Conservation (phyloP, 805 yeast species). For the Ogataea neopini region DNA sequence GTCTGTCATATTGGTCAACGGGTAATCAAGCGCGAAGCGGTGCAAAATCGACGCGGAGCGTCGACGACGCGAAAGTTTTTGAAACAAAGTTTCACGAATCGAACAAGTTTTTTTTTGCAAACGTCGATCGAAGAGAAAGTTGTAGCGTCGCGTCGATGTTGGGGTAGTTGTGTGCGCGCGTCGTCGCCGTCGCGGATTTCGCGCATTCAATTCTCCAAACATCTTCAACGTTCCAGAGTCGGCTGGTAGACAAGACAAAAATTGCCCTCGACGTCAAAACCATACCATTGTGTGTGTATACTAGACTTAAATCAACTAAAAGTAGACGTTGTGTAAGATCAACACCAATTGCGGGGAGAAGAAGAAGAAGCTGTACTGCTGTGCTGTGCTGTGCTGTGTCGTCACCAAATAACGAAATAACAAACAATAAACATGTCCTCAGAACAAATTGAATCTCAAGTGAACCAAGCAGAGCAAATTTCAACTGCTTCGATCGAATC, state of each 20-base stretch:
- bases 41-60: too few species aligned
- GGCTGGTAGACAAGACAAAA: background rate
- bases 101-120: too few species aligned
- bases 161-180: too few species aligned
- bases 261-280: conserved; percentile 6
- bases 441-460: conserved; percentile 11
- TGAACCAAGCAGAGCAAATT: conserved; percentile 11
- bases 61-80: too few species aligned
- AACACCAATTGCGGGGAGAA: conserved; percentile 5
- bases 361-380: conserved; percentile 6
- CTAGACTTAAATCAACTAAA: background rate
- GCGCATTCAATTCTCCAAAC: too few species aligned
- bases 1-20: conserved; percentile 1
- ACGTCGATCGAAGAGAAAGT: too few species aligned
- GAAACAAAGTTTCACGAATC: too few species aligned
- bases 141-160: too few species aligned
- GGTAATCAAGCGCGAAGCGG: too few species aligned
- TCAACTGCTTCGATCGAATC: conserved; percentile 4
- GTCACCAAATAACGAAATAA: background rate
- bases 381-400: conserved; percentile 6
- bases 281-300: background rate
- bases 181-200: background rate
- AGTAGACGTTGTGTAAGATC: background rate
- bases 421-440: conserved; percentile 14
- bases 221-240: too few species aligned